These are phyloP conservation scores for Fusarium nematophilum DNA, from an alignment of 2,329 filamentous ascomycete genomes.

Conservation along the genomic window DNA sequence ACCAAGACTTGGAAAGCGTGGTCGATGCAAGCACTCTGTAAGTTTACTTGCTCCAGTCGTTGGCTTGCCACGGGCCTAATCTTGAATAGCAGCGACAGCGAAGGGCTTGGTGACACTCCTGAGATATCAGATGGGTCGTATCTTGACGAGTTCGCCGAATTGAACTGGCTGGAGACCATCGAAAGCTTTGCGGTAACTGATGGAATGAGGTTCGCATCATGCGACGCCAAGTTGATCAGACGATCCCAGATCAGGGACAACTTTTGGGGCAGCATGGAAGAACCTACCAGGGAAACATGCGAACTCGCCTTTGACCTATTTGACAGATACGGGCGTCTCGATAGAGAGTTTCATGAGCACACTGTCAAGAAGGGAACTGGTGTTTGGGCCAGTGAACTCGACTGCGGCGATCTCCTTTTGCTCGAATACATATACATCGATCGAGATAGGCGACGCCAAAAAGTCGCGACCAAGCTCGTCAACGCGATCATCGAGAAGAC, in stretches of 20 bases:
- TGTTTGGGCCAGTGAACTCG: slow-evolving; percentile 8
- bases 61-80: background rate
- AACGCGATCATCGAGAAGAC: background rate
- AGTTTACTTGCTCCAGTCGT: background rate
- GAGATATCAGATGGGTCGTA: background rate
- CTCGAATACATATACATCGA: background rate
- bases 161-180: background rate
- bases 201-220: background rate
- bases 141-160: background rate
- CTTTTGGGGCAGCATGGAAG: background rate
- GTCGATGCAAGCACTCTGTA: background rate
- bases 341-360: background rate
- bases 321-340: slow-evolving; percentile 12
- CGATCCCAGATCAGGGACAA: background rate
- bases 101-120: background rate
- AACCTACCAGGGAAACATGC: background rate
- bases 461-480: background rate
- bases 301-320: slow-evolving; percentile 1
- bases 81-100: background rate
- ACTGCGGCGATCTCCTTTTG: slow-evolving; percentile 2
- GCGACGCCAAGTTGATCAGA: slow-evolving; percentile 7
- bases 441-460: background rate
- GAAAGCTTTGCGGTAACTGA: background rate
- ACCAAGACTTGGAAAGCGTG: background rate
- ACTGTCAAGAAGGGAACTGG: slow-evolving; percentile 5